Evolutionary conservation across 345 rosid genomes (phyloP).

Genomic region (Euclidium syriacum): DNA sequence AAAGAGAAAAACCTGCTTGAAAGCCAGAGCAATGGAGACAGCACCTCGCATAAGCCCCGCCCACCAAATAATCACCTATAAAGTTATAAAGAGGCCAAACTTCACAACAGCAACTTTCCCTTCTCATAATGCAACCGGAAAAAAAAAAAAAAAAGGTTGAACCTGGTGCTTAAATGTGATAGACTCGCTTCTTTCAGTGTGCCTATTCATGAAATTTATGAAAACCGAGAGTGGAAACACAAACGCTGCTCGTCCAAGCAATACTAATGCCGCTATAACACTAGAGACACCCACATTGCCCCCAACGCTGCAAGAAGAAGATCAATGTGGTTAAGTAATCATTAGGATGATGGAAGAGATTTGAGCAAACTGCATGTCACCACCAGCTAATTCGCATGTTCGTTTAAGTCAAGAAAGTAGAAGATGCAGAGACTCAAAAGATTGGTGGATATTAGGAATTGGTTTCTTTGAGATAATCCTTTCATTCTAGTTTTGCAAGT

Average conservation of each 20-base stretch:
- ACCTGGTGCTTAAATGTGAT: constrained; percentile 75
- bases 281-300: constrained; percentile 46
- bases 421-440: neutral
- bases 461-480: neutral
- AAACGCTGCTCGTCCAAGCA: constrained; percentile 76
- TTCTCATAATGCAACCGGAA: neutral
- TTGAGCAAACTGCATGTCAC: neutral
- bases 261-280: constrained; percentile 45
- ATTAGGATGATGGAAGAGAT: neutral
- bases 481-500: neutral
- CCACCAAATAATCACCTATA: constrained; percentile 91
- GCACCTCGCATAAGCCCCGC: constrained; percentile 95
- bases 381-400: neutral
- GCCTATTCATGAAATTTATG: constrained; percentile 57
- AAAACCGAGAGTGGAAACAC: constrained; percentile 73
- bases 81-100: constrained; percentile 9
- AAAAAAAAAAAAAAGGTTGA: neutral
- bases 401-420: neutral
- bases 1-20: constrained; percentile 60
- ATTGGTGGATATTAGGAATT: neutral
- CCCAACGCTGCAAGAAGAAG: constrained; percentile 40
- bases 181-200: constrained; percentile 33
- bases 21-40: constrained; percentile 88
- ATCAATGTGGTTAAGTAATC: neutral
- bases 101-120: neutral